These are phyloP conservation scores for Linnemannia elongata DNA, from an alignment of 192 early-diverging fungal species.

Conservation along the genomic window DNA sequence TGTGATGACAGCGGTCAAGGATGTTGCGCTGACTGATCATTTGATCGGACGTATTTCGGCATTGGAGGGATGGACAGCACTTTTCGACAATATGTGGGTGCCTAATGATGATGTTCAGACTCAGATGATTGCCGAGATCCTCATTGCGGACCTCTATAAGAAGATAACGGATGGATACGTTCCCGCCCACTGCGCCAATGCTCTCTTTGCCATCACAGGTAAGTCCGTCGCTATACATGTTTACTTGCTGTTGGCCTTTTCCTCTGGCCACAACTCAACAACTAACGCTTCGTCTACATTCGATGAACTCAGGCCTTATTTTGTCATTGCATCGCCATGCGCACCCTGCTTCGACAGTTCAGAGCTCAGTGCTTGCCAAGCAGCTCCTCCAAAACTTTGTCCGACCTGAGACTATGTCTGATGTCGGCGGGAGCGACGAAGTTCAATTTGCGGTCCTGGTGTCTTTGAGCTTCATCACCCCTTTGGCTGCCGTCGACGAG, in stretches of 20 bases:
- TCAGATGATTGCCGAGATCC: constrained; percentile 30
- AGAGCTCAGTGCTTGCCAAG: constrained; percentile 41
- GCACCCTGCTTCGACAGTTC: constrained; percentile 40
- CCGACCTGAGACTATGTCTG: constrained; percentile 27
- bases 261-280: background rate
- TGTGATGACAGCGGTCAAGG: constrained; percentile 62
- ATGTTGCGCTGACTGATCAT: constrained; percentile 67
- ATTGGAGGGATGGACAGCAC: constrained; percentile 59
- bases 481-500: constrained; percentile 55
- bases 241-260: constrained; percentile 5
- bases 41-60: constrained; percentile 59
- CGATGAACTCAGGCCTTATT: constrained; percentile 14
- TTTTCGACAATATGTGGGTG: constrained; percentile 58
- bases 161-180: constrained; percentile 54
- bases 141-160: constrained; percentile 52
- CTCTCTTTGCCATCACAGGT: constrained; percentile 61
- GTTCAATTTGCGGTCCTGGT: constrained; percentile 59
- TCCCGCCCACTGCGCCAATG: constrained; percentile 54
- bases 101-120: constrained; percentile 38
- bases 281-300: background rate
- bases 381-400: constrained; percentile 48
- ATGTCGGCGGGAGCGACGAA: constrained; percentile 57
- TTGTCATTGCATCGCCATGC: constrained; percentile 38
- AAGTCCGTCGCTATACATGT: background rate
- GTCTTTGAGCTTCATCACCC: constrained; percentile 53